Evolutionary conservation across 2,329 filamentous ascomycete species (phyloP), one percentile per base, ranked within the genome.

Genomic region (Venturia oleaginea): DNA sequence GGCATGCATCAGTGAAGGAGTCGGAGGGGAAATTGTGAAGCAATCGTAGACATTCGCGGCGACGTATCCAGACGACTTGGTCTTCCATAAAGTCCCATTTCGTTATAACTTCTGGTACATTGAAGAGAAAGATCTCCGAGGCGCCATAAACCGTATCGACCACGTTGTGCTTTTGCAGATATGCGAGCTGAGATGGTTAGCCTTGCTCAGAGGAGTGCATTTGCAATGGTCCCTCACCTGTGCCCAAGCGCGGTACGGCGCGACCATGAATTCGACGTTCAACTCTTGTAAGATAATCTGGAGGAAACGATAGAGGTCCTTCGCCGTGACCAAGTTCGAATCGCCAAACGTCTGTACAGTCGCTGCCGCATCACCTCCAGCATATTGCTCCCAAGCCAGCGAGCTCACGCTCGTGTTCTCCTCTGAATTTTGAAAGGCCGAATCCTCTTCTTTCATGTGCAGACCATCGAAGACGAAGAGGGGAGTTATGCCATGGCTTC

Each of bases 391-490:
- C 93, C 94, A 99, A 4, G 93, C 94, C 65, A 87, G 80, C 68
- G 90, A 84, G 62, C 91, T 91, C 68, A 87, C 86, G 60, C 83
- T 83, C 32, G 84, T 85, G 57, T 84, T 84, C 68, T 86, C 83
- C 64, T 88, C 81, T 30, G 86, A 80, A 66, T 87, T 81, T 38
- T 74, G 74, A 66, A 82, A 80, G 13, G 79, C 77, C 59, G 90
- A 86, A 51, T 75, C 74, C 71, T 92, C 87, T 65, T 89, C 89
- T 46, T 86, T 86, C 66, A 92, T 83, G 46, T 91, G 86, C 71
- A 96, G 84, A 42, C 94, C 94, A 74, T 93, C 90, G 76, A 99
- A 99, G 62, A 99, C 83, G 75, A 99, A 97, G 67, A 95, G 79
- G 1, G 90, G 90, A n/a, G 81, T 85, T 62, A 96, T 87, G 24